Percentiles rank a stretch among this genome's conserved stretches.
phyloP scores from a whole-genome alignment of 2,329 filamentous ascomycete genomes.

The Botrytis tulipae region DNA sequence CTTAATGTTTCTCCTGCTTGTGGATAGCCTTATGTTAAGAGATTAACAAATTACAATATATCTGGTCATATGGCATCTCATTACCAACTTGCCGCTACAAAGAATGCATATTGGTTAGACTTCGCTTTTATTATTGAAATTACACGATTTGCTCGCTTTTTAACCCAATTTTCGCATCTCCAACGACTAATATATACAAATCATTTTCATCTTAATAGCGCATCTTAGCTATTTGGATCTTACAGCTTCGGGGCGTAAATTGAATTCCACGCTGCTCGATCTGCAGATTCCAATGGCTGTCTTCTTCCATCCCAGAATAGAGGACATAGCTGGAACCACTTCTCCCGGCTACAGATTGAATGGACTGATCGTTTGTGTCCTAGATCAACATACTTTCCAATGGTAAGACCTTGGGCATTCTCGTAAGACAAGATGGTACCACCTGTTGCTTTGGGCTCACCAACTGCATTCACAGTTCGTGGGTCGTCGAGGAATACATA shows the following conservation, averaged over 20 bases:
- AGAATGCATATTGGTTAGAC: background rate
- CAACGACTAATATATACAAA: background rate
- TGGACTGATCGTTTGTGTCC: constrained; percentile 43
- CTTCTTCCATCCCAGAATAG: constrained; percentile 49
- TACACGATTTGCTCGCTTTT: background rate
- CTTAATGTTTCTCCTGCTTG: background rate
- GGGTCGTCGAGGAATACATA: constrained; percentile 62
- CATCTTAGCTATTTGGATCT: background rate
- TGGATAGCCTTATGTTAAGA: background rate
- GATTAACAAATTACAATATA: background rate
- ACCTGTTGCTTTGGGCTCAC: constrained; percentile 72
- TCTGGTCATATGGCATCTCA: background rate
- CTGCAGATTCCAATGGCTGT: constrained; percentile 45
- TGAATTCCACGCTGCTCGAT: constrained; percentile 48
- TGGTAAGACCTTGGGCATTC: constrained; percentile 36
- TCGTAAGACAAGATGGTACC: constrained; percentile 56
- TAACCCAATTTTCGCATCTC: background rate
- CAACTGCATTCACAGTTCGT: constrained; percentile 56
- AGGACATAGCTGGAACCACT: constrained; percentile 47
- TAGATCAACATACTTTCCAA: constrained; percentile 42
- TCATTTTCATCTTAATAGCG: background rate
- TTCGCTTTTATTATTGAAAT: background rate
- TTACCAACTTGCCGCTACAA: background rate
- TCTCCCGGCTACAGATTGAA: constrained; percentile 41
- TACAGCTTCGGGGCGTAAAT: constrained; percentile 40